Conservation (phyloP, 164 flowering plant species). For the Chimonanthus praecox region DNA sequence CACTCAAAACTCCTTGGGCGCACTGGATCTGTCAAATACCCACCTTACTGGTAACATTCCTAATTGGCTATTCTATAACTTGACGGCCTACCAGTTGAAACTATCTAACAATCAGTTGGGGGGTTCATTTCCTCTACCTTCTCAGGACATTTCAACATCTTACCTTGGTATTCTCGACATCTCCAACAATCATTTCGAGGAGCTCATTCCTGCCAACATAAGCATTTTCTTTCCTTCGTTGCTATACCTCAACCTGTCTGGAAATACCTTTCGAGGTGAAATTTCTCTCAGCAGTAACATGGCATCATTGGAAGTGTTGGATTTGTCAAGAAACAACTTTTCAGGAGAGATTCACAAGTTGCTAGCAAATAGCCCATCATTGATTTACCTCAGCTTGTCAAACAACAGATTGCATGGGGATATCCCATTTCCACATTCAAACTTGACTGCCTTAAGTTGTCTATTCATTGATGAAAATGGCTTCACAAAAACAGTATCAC, state of each 20-base stretch:
- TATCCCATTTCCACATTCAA: neutral
- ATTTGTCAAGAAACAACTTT: neutral
- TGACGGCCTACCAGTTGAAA: neutral
- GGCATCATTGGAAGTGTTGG: neutral
- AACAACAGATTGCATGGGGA: neutral
- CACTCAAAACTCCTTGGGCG: neutral
- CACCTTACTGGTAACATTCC: neutral
- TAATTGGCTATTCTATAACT: neutral
- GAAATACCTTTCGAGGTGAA: slow-evolving; percentile 3
- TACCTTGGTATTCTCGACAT: neutral
- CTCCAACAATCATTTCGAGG: neutral
- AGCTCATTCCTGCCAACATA: neutral
- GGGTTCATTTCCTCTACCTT: neutral
- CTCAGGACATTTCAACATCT: neutral
- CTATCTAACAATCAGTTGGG: neutral
- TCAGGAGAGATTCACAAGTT: neutral
- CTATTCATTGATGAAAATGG: neutral
- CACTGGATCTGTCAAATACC: neutral
- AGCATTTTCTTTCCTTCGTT: slow-evolving; percentile 1
- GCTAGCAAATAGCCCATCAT: neutral
- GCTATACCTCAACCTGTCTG: neutral
- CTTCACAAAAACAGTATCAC: neutral
- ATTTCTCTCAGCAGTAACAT: neutral
- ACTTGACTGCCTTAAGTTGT: neutral
- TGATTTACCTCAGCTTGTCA: neutral